Percentiles rank a stretch among this genome's conserved stretches.
Conservation (phyloP, 2,329 filamentous ascomycete genomes). For the Pseudovirgaria hyperparasitica region DNA sequence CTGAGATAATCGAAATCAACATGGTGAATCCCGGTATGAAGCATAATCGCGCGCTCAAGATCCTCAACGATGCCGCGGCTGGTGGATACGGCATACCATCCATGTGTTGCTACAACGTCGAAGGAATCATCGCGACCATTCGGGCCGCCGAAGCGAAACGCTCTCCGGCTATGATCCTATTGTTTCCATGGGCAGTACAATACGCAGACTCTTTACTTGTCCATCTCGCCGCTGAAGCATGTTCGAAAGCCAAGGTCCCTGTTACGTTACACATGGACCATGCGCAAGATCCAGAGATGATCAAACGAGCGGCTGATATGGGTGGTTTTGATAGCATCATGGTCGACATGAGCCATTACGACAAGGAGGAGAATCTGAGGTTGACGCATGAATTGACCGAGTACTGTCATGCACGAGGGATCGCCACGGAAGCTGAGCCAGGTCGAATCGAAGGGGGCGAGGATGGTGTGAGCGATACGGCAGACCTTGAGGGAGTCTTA, state of each 20-base stretch:
- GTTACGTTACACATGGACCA: constrained; percentile 30
- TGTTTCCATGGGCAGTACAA: constrained; percentile 62
- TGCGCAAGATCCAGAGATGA: constrained; percentile 26
- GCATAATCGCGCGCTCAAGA: constrained; percentile 24
- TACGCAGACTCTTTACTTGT: constrained; percentile 43
- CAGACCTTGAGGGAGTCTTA: constrained; percentile 44
- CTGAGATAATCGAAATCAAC: no score
- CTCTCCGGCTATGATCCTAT: constrained; percentile 57
- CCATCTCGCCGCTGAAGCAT: constrained; percentile 32
- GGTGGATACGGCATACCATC: constrained; percentile 47
- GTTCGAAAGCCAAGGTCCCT: constrained; percentile 22
- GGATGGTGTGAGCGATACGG: constrained; percentile 57
- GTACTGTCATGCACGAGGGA: constrained; percentile 47
- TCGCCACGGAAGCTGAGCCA: constrained; percentile 54
- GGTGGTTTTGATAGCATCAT: constrained; percentile 56
- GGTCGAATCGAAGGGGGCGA: constrained; percentile 59
- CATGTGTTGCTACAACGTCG: constrained; percentile 57
- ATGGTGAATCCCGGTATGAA: constrained; percentile 8
- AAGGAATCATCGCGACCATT: constrained; percentile 56
- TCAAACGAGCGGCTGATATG: constrained; percentile 25
- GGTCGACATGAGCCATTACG: constrained; percentile 60
- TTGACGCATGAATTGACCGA: constrained; percentile 45
- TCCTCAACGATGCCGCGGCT: constrained; percentile 43
- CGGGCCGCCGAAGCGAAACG: constrained; percentile 54
- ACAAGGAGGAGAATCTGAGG: constrained; percentile 52